Conservation (phyloP, 2,329 filamentous ascomycete species). For the Fusarium piperis region DNA sequence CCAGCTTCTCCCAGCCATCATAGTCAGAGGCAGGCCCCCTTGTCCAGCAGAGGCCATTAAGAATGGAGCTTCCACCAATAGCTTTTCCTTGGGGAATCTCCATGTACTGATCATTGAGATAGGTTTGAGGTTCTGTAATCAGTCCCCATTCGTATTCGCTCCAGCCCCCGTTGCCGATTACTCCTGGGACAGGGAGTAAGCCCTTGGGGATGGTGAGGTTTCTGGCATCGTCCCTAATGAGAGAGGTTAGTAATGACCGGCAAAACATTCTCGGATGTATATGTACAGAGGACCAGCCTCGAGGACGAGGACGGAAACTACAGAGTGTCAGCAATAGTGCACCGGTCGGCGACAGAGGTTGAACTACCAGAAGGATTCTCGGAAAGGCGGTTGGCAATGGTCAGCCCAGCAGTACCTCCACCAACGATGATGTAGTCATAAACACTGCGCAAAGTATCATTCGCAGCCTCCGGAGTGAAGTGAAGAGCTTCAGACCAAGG, state of each 20-base stretch:
- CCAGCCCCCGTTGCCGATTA: conserved; percentile 4
- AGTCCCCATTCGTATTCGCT: conserved; percentile 37
- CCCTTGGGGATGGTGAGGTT: conserved; percentile 10
- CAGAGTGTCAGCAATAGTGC: background rate
- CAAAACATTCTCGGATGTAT: background rate
- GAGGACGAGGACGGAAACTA: conserved; percentile 15
- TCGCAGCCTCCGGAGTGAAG: background rate
- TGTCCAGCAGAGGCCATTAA: conserved; percentile 53
- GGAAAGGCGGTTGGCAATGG: conserved; percentile 51
- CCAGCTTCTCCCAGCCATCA: conserved; percentile 56
- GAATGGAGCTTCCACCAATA: conserved; percentile 51
- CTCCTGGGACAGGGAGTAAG: conserved; percentile 11
- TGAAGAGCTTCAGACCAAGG: background rate
- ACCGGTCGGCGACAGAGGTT: background rate
- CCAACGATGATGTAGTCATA: conserved; percentile 45
- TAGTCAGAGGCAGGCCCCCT: conserved; percentile 52
- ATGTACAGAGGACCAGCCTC: conserved; percentile 6
- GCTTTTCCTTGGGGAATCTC: conserved; percentile 45
- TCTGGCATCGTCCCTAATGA: conserved; percentile 8
- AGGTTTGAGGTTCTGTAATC: conserved; percentile 43
- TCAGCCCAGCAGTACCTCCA: conserved; percentile 55
- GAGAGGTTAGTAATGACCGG: background rate
- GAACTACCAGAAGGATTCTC: conserved; percentile 47
- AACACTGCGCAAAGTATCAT: background rate
- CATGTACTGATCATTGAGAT: conserved; percentile 39